A percentile compares a stretch with the other conserved stretches of the same genome.
Evolutionary conservation across 2,329 filamentous ascomycete genomes (phyloP).

Genomic region (Hypoxylon sp.): DNA sequence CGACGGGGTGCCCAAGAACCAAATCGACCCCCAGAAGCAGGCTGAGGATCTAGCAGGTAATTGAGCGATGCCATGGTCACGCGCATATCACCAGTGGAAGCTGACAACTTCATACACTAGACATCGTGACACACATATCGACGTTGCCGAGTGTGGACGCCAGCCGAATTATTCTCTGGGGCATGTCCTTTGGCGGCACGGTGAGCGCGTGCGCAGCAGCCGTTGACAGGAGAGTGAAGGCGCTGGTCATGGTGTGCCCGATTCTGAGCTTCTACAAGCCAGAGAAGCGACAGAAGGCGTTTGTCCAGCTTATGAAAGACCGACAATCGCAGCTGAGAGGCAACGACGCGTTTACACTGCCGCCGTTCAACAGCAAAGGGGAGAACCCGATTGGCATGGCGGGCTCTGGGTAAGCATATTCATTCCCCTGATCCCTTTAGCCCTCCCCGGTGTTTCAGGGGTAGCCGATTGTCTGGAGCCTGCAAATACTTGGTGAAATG

Average conservation of each 20-base stretch:
- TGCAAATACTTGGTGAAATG: too few species aligned
- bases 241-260: conserved; percentile 34
- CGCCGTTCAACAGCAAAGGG: too few species aligned
- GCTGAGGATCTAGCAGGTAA: conserved; percentile 33
- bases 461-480: too few species aligned
- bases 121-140: conserved; percentile 24
- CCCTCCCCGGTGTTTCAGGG: too few species aligned
- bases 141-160: conserved; percentile 31
- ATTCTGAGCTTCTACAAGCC: conserved; percentile 31
- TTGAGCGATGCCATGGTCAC: too few species aligned
- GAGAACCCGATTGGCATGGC: too few species aligned
- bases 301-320: conserved; percentile 32
- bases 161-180: conserved; percentile 33
- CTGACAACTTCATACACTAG: conserved; percentile 5
- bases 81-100: too few species aligned
- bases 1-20: conserved; percentile 34
- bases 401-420: too few species aligned
- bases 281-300: conserved; percentile 18
- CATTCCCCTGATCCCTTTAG: too few species aligned
- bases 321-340: too few species aligned
- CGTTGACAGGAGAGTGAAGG: conserved; percentile 31
- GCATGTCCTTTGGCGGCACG: conserved; percentile 35
- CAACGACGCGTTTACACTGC: too few species aligned
- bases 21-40: conserved; percentile 32
- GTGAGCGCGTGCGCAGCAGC: conserved; percentile 28